Base-by-base conservation (phyloP, 352 stramenopile genomes). In the Phytophthora chlamydospora region DNA sequence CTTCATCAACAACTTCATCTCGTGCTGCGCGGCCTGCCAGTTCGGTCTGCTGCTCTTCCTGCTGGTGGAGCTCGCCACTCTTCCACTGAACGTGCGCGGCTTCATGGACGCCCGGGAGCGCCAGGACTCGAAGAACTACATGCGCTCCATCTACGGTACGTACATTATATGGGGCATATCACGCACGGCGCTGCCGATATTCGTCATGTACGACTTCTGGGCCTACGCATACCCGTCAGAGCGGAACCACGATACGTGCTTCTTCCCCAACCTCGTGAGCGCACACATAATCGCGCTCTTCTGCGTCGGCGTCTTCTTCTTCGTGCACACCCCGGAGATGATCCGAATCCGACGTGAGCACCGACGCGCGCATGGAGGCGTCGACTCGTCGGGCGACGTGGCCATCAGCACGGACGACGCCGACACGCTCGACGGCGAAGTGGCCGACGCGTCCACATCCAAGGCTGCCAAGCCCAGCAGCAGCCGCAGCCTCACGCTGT, bases 1-100 rank as follows among this genome's bases (percentile, higher is more conserved):
- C 62, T 78, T 86, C 10, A 90, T 94, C 69, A 92, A 94, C 80
- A 94, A 94, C 66, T 94, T 94, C 52, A 62, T 90, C 14, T 86
- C 85, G 43, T 91, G 83, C 68, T 94, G 85, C 49, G 82, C 76
- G 10, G 82, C 83, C 13, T 88, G 78, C 11, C 82, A 92, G 51
- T 94, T 90, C 38, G 83, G 80, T 4, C 57, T 94, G 43, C 60
- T 92, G 41, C 68, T 94, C 27, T 94, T 91, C 36, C 62, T 94
- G 44, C 77, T 94, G 11, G 85, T 94, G 41, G 85, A 94, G 57
- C 69, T 94, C 12, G 81, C 83, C 19, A 94, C 85, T 36, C 68
- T 94, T 21, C 83, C 85, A 10, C 70, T 94, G 24, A 94, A 94
- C 34, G 80, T 62, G 9, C 80, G 82, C 19, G 83, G 85, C 2